Conservation (phyloP, 495 filamentous ascomycete genomes). For the Trichoderma gamsii region DNA sequence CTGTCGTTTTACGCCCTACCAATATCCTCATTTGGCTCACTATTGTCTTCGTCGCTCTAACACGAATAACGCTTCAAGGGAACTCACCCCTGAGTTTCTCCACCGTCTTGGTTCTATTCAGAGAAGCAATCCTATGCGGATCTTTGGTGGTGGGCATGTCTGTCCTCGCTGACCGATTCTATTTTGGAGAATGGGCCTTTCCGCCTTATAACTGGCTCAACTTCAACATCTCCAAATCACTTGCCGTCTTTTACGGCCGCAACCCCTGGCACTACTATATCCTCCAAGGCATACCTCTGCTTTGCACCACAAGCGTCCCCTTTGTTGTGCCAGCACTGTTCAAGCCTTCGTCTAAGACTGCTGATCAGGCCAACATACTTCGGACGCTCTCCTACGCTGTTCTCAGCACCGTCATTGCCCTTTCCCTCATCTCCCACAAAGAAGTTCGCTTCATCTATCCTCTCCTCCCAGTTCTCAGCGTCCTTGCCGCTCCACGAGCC, state of each 20-base stretch:
- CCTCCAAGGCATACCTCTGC: slow-evolving; percentile 79
- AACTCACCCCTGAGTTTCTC: slow-evolving; percentile 33
- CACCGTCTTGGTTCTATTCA: slow-evolving; percentile 48
- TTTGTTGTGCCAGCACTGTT: slow-evolving; percentile 65
- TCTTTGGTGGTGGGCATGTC: slow-evolving; percentile 55
- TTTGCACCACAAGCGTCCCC: slow-evolving; percentile 77
- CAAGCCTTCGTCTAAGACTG: slow-evolving; percentile 23
- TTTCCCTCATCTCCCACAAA: slow-evolving; percentile 87
- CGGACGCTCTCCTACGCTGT: slow-evolving; percentile 57
- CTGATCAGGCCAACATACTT: slow-evolving; percentile 34
- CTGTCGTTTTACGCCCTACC: slow-evolving; percentile 84
- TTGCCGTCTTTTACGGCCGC: slow-evolving; percentile 87
- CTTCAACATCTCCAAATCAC: slow-evolving; percentile 81
- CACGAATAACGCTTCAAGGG: slow-evolving; percentile 35
- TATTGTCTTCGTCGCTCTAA: slow-evolving; percentile 39
- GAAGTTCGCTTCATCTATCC: slow-evolving; percentile 98
- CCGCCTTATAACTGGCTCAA: slow-evolving; percentile 83
- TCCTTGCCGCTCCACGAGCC: slow-evolving; percentile 65
- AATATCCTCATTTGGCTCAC: slow-evolving; percentile 81
- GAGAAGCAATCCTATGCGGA: slow-evolving; percentile 65
- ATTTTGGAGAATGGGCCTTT: slow-evolving; percentile 84
- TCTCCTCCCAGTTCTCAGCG: slow-evolving; percentile 75
- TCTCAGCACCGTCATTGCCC: slow-evolving; percentile 51
- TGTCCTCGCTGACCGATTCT: slow-evolving; percentile 64
- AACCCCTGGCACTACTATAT: slow-evolving; percentile 93